Evolutionary conservation across 441 rosid species (phyloP).

Genomic region (Adansonia grandidieri): DNA sequence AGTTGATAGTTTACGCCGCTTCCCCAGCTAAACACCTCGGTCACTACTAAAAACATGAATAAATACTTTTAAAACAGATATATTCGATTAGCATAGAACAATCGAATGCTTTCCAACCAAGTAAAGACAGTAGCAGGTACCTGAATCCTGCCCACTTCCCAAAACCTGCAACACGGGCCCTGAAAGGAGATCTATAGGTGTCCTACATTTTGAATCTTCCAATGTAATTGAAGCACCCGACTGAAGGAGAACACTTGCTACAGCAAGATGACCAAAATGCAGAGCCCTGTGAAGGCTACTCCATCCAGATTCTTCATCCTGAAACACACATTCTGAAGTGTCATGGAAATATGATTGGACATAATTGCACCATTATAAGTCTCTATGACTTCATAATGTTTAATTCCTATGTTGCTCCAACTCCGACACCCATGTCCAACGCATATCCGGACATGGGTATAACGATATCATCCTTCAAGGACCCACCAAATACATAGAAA

Average conservation of each 20-base stretch:
- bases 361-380: slow-evolving; percentile 18
- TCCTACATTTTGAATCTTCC: slow-evolving; percentile 78
- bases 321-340: slow-evolving; percentile 32
- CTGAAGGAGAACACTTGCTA: slow-evolving; percentile 82
- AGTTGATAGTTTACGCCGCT: slow-evolving; percentile 97
- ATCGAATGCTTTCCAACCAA: slow-evolving; percentile 21
- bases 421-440: too few relatives aligned
- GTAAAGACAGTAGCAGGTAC: slow-evolving; percentile 43
- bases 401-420: neutral
- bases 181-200: slow-evolving; percentile 93
- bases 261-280: slow-evolving; percentile 98
- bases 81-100: slow-evolving; percentile 26
- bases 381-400: neutral
- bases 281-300: slow-evolving; percentile 96
- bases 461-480: too few relatives aligned
- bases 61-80: slow-evolving; percentile 20
- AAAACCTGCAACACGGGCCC: slow-evolving; percentile 81
- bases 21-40: slow-evolving; percentile 97
- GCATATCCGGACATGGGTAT: too few relatives aligned
- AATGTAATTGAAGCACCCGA: slow-evolving; percentile 72
- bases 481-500: too few relatives aligned
- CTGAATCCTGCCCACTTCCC: slow-evolving; percentile 54
- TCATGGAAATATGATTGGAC: slow-evolving; percentile 18
- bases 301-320: slow-evolving; percentile 99
- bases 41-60: slow-evolving; percentile 53